Base-by-base conservation (phyloP, 768 basidiomycete species). In the Trametes gibbosa region DNA sequence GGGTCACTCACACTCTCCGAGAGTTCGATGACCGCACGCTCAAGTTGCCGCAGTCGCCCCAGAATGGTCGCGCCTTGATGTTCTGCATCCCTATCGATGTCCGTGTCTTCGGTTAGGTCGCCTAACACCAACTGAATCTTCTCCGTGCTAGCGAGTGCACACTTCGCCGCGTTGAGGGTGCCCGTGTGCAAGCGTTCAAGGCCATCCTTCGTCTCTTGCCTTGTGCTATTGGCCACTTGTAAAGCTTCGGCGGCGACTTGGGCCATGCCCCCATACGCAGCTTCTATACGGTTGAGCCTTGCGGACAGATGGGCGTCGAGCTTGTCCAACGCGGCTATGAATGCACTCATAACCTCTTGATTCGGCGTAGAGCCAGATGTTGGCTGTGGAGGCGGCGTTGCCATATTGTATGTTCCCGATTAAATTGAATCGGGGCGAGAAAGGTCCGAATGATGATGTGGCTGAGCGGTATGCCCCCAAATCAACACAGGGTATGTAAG, bases 1-100 rank as follows among this genome's bases (percentile, higher is more conserved):
- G 64, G 64, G 35, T 65, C 64, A 21, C 58, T 47, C 14, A 60
- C 46, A 12, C 39, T 57, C 46, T 65, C 64, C 2, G 53, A 32
- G n/a, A 65, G 40, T 29, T 65, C 61, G 16, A 45, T 37, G 19
- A 65, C 29, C 2, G 56, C 49, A 21, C 48, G 51, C 24, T 65
- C 61, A 4, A 65, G 27, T 24, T 39, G 43, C 17, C 48, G 39
- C 7, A 63, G 49, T 14, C 61, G 50, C 0, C 47, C 53, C 9
- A 60, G 37, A 1, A 65, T 40, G 13, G 61, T 53, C 50, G 41
- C 6, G 13, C 27, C 17, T 42, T 51, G 24, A 12, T 45, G 43
- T 14, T 39, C 37, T 13, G 37, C 29, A 32, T 23, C 21, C 37
- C 10, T 23, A 21, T 42, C 23, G 10, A 19, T 55, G 5, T 56